These are phyloP conservation scores for Kodamaea nitidulidarum DNA, from an alignment of 805 yeast genomes.

Conservation along the genomic window DNA sequence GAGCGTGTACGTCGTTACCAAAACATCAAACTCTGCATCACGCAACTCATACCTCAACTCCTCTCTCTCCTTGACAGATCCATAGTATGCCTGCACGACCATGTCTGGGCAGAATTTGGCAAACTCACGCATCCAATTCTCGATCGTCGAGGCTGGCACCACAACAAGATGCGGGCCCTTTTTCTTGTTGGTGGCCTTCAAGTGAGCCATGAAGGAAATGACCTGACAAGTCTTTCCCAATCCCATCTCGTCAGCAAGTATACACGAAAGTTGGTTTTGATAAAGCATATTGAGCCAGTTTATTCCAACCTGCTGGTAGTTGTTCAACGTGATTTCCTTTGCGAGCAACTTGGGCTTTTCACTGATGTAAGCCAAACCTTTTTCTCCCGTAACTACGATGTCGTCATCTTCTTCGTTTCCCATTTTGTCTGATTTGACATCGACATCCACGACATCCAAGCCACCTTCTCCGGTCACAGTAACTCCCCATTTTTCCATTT, in stretches of 20 bases:
- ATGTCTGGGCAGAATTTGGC: conserved; percentile 79
- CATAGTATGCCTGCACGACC: conserved; percentile 89
- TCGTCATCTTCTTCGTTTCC: conserved; percentile 28
- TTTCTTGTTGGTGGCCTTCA: conserved; percentile 56
- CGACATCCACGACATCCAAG: conserved; percentile 54
- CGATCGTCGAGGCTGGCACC: conserved; percentile 94
- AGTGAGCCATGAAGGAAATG: conserved; percentile 82
- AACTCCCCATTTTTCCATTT: conserved; percentile 88
- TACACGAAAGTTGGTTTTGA: conserved; percentile 77
- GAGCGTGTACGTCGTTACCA: conserved; percentile 89
- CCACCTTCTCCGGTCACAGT: conserved; percentile 66
- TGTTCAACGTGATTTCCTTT: conserved; percentile 64
- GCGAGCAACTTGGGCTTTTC: conserved; percentile 70
- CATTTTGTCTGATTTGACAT: conserved; percentile 5
- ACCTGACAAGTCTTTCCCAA: conserved; percentile 96
- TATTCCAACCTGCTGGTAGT: conserved; percentile 94
- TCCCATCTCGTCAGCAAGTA: conserved; percentile 98
- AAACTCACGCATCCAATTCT: conserved; percentile 96
- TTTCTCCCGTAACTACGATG: conserved; percentile 20
- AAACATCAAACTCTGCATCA: conserved; percentile 68
- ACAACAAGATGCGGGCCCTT: conserved; percentile 87
- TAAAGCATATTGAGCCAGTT: conserved; percentile 88
- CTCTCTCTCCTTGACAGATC: conserved; percentile 77
- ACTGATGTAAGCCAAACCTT: conserved; percentile 23
- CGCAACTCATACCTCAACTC: conserved; percentile 70